Evolutionary conservation across 805 yeast species (phyloP), one percentile per base, ranked within the genome.

Genomic region (Candida vartiovaarae): DNA sequence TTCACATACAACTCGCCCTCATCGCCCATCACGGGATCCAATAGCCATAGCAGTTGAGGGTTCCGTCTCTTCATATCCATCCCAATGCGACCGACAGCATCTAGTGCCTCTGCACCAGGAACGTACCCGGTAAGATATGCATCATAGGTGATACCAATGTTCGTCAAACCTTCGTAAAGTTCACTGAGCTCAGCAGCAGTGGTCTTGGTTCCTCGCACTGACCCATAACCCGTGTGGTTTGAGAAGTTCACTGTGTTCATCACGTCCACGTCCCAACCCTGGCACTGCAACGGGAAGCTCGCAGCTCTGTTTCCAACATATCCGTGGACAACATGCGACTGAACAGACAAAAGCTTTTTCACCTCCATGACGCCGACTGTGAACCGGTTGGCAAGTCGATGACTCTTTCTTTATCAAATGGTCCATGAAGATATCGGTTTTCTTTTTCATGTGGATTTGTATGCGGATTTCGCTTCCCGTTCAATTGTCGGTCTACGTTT

Each of bases 21-120:
- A 57, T 84, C 93, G 1, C 93, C 93, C 80, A 84, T 75, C 0
- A 84, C 90, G 1, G 93, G 91, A 54, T 84, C 93, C 49, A 84
- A 62, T 25, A 84, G 62, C 76, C 87, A 81, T 5, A 75, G 40
- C 5, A 70, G 46, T 0, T 58, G 45, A 0, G 72, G 64, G 33
- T 63, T 57, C 7, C 44, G 41, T 6, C 29, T 39, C 51, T 75
- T 78, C 30, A 72, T 52, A 29, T 61, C 53, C 20, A 51, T 51
- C 20, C 72, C 65, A 40, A 67, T 61, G 15, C 63, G 57, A 2
- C 73, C 75, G 44, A 74, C 69, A 10, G 67, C 65, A 23, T 62
- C 56, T 20, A 79, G 66, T 11, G 82, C 64, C 24, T 66, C 67
- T 7, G 70, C 72, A 43, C 79, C 80, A 11, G 87, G 85, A 8